Base-by-base conservation (phyloP, 306 rosid genomes). In the Erythrophleum fordii region DNA sequence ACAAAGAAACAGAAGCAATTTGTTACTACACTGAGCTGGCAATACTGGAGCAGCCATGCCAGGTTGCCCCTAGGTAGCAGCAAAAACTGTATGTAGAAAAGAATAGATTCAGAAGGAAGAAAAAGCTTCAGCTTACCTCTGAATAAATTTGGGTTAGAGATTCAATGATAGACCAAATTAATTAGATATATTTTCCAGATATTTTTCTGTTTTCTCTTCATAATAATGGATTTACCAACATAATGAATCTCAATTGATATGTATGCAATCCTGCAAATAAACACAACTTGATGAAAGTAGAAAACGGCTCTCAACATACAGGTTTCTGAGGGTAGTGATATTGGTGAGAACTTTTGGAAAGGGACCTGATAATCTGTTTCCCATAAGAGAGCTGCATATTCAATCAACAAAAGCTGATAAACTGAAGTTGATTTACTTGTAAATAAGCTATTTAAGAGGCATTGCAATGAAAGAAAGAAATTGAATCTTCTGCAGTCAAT, bases 281-380 rank as follows among this genome's bases (percentile, higher is more conserved):
- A 56, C 77, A 75, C 46, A 65, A 59, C 23, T 46, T 72, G 16
- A 37, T 52, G 76, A 70, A 72, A 81, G 75, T 16, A 35, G 75
- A 51, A n/a, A 70, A 75, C 85, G 71, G n/a, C 20, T 59, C 22
- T 68, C 31, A 83, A 86, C 97, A 41, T 89, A 95, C 99, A 95
- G 22, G 83, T 92, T 95, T 86, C 22, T 89, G 86, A 95, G 92
- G 77, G 97, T 93, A 85, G 91, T 90, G 59, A 95, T 91, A 22
- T 77, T 87, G 73, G 97, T 86, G 46, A 95, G 93, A 55, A 82
- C 99, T 83, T 83, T 88, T 13, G 99, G 99, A 79, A 95, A 95
- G 68, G 94, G 94, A 39, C 97, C 99, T 44, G 99, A 93, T 84
- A 95, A 86, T 76, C 65, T 87, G 91, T 90, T 93, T 79, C 99